phyloP scores from a whole-genome alignment of 371 early-diverging fungal species.

The Batkoa obscura region DNA sequence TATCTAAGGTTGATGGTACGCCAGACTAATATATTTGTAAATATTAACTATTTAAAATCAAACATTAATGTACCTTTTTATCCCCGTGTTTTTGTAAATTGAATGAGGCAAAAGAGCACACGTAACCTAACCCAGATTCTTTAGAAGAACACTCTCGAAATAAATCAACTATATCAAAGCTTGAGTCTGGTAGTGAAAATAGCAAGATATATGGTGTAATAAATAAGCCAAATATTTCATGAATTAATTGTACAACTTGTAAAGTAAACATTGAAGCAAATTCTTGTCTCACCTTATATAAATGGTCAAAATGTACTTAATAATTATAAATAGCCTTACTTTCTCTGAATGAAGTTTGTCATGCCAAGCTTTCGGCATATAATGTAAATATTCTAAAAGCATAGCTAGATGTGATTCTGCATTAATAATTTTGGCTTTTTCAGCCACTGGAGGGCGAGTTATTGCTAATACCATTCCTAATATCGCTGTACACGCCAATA shows the following conservation, averaged over 20 bases:
- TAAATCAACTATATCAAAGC: slow-evolving; percentile 71
- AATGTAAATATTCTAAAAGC: slow-evolving; percentile 75
- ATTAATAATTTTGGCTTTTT: slow-evolving; percentile 45
- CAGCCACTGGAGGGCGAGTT: slow-evolving; percentile 65
- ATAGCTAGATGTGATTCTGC: slow-evolving; percentile 52
- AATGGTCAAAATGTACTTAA: too few relatives aligned
- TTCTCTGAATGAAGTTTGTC: slow-evolving; percentile 60
- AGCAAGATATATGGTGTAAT: slow-evolving; percentile 74
- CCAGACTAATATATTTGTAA: slow-evolving; percentile 31
- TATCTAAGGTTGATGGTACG: slow-evolving; percentile 35
- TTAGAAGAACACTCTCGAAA: slow-evolving; percentile 85
- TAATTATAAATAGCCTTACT: too few relatives aligned
- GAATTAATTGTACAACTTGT: slow-evolving; percentile 53
- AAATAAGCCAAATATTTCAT: slow-evolving; percentile 66
- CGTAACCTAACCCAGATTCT: slow-evolving; percentile 75
- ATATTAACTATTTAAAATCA: background rate
- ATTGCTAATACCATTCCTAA: slow-evolving; percentile 73
- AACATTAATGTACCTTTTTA: slow-evolving; percentile 22
- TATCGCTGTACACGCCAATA: slow-evolving; percentile 77
- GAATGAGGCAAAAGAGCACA: slow-evolving; percentile 92
- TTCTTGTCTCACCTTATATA: slow-evolving; percentile 40
- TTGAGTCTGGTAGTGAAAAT: slow-evolving; percentile 54
- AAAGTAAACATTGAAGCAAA: slow-evolving; percentile 63
- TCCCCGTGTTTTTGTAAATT: slow-evolving; percentile 72
- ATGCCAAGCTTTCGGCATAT: slow-evolving; percentile 74